Evolutionary conservation across 2,329 filamentous ascomycete species (phyloP).

Genomic region (Amphichorda felina): DNA sequence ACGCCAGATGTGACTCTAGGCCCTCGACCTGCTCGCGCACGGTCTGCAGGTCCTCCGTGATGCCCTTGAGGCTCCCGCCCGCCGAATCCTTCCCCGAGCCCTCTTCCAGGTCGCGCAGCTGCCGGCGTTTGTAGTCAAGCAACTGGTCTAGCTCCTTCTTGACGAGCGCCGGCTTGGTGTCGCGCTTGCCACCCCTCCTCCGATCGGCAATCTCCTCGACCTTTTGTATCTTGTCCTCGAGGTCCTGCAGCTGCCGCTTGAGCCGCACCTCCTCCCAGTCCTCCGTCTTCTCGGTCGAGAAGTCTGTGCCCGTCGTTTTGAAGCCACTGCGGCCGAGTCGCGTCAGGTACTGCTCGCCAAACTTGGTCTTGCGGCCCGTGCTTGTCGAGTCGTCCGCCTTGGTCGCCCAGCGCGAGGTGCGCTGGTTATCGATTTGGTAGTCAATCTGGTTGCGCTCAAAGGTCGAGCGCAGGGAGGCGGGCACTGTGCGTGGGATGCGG

Average conservation of each 20-base stretch:
- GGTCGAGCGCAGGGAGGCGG: constrained; percentile 76
- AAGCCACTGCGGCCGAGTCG: constrained; percentile 77
- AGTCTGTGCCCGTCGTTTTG: constrained; percentile 79
- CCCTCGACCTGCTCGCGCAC: constrained; percentile 94
- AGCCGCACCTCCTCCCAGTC: constrained; percentile 97
- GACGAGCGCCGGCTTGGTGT: constrained; percentile 78
- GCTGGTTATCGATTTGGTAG: constrained; percentile 77
- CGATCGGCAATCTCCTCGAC: constrained; percentile 65
- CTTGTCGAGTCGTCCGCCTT: constrained; percentile 68
- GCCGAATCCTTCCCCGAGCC: constrained; percentile 57
- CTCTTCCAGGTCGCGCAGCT: constrained; percentile 63
- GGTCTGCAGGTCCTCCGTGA: constrained; percentile 75
- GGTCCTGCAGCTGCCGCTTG: constrained; percentile 80
- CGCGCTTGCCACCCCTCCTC: constrained; percentile 50
- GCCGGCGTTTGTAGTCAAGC: constrained; percentile 84
- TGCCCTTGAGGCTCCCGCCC: constrained; percentile 62
- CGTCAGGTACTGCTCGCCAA: constrained; percentile 92
- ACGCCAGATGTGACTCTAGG: constrained; percentile 68
- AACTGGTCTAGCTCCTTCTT: constrained; percentile 91
- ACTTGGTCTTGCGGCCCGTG: constrained; percentile 89
- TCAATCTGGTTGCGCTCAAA: constrained; percentile 97
- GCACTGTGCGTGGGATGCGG: constrained; percentile 84
- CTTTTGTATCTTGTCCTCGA: constrained; percentile 77
- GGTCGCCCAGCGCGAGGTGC: constrained; percentile 64
- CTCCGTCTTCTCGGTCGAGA: constrained; percentile 71